phyloP scores from a whole-genome alignment of 139 green algal species.

The Chlamydomonas sphaeroides region DNA sequence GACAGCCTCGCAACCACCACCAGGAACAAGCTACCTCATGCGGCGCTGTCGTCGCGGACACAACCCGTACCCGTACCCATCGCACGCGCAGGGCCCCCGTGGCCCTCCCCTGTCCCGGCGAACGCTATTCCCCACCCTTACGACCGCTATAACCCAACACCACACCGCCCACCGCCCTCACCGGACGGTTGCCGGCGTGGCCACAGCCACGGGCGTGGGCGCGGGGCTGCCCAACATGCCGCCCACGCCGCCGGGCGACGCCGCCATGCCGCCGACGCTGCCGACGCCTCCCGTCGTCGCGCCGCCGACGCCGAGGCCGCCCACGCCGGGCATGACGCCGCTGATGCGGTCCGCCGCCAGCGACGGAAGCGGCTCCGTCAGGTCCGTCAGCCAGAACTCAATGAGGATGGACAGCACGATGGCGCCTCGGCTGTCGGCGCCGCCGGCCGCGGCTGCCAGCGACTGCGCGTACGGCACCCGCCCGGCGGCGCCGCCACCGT shows the following conservation, averaged over 20 bases:
- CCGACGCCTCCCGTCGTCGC: background rate
- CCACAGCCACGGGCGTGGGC: background rate
- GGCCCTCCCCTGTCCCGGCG: too few relatives aligned
- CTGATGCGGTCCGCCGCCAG: background rate
- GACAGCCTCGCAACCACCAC: too few relatives aligned
- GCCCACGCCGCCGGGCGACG: background rate
- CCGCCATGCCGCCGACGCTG: background rate
- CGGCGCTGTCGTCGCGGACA: too few relatives aligned
- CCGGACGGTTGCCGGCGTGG: conserved; percentile 2
- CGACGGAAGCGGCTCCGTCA: conserved; percentile 67
- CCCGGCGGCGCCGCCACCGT: background rate
- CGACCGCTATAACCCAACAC: too few relatives aligned
- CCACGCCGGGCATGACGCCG: background rate
- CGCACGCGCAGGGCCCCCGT: too few relatives aligned
- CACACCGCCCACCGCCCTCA: too few relatives aligned
- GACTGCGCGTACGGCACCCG: background rate
- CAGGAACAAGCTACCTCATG: background rate
- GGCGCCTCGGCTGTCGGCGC: conserved; percentile 38
- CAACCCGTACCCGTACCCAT: too few relatives aligned
- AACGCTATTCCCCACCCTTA: too few relatives aligned
- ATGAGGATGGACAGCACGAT: conserved; percentile 72
- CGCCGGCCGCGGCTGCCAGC: conserved; percentile 20
- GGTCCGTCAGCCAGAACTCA: conserved; percentile 86
- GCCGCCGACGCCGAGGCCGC: background rate
- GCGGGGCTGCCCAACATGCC: background rate